Evolutionary conservation across 2,329 filamentous ascomycete genomes (phyloP).

Genomic region (Exophiala sp.): DNA sequence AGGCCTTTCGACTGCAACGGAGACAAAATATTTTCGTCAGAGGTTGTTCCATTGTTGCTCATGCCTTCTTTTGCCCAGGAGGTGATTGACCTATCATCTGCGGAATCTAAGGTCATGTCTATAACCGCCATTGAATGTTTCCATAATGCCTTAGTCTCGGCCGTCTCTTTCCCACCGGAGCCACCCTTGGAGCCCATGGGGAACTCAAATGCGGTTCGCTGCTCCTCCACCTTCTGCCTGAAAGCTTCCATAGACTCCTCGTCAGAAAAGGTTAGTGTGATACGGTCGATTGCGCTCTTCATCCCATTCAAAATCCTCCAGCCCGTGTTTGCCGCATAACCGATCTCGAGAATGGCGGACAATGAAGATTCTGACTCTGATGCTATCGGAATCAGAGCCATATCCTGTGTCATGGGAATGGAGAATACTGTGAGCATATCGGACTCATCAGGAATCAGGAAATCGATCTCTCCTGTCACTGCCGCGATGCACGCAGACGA

Average conservation of each 20-base stretch:
- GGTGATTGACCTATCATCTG: not conserved
- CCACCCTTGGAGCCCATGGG: not conserved
- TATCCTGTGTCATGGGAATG: constrained; percentile 5
- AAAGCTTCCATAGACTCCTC: constrained; percentile 10
- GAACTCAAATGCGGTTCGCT: not conserved
- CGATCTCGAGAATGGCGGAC: constrained; percentile 13
- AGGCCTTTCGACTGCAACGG: constrained; percentile 2
- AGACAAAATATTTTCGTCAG: constrained; percentile 1
- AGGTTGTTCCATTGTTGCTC: not conserved
- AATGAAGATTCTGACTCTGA: constrained; percentile 4
- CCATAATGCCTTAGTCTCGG: not conserved
- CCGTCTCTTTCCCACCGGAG: not conserved
- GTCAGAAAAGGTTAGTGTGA: constrained; percentile 11
- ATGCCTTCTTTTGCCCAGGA: not conserved
- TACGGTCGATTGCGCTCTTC: constrained; percentile 15
- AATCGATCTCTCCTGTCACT: constrained; percentile 7
- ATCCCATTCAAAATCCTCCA: constrained; percentile 10
- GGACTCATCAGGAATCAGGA: constrained; percentile 7
- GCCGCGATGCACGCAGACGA: constrained; percentile 6
- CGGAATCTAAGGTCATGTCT: constrained; percentile 4
- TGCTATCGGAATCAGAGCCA: not conserved
- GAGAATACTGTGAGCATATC: constrained; percentile 13
- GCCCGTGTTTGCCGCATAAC: constrained; percentile 8
- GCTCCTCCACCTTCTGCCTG: not conserved
- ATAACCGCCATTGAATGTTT: constrained; percentile 13